Conservation (phyloP, 495 filamentous ascomycete genomes). For the Penicillium daleae region DNA sequence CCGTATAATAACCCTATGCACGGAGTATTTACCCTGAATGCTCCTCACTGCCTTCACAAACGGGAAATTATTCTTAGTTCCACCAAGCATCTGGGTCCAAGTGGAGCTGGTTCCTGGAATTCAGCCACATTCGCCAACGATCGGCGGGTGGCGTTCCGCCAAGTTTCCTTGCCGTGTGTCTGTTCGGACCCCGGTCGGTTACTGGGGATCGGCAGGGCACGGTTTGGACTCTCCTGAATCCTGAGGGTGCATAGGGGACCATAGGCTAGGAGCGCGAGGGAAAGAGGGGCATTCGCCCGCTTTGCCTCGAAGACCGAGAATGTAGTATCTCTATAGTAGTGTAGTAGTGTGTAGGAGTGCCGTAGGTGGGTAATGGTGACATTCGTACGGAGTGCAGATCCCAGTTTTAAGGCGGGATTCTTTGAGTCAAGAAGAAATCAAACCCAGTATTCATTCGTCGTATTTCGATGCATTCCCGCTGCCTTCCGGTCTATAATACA, state of each 20-base stretch:
- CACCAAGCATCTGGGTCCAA: background rate
- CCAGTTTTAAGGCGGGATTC: background rate
- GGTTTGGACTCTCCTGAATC: background rate
- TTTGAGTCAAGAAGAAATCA: no score
- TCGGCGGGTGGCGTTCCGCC: background rate
- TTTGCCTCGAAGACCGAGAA: no score
- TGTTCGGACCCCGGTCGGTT: background rate
- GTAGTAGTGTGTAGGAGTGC: no score
- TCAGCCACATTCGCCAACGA: background rate
- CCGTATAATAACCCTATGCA: no score
- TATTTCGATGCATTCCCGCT: no score
- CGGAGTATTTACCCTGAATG: no score
- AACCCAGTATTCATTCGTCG: no score
- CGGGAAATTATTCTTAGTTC: background rate
- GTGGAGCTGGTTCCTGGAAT: background rate
- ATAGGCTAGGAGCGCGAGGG: no score
- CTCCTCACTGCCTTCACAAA: background rate
- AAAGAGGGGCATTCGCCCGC: no score
- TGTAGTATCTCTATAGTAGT: no score
- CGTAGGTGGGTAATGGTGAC: background rate
- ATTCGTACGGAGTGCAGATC: background rate
- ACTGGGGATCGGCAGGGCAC: background rate
- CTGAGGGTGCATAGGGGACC: no score
- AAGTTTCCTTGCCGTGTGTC: background rate
- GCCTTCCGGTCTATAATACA: background rate